Evolutionary conservation across 1,284 basidiomycete species (phyloP).

Genomic region (Cystobasidiaceae sp.): DNA sequence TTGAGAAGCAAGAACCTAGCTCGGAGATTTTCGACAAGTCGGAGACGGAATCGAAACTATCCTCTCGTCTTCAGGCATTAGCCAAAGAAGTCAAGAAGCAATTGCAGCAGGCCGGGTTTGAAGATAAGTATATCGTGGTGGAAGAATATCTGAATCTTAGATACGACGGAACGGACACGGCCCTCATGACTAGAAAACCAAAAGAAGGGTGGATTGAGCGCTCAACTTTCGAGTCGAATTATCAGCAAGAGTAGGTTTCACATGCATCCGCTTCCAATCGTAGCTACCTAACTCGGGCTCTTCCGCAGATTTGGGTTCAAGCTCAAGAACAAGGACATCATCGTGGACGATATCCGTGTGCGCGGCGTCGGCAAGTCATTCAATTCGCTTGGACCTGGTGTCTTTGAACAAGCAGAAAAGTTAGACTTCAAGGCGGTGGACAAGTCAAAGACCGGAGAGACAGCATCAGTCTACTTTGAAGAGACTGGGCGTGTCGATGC

Average conservation of each 20-base stretch:
- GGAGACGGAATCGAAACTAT: slow-evolving; percentile 55
- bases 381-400: slow-evolving; percentile 70
- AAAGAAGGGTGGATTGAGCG: slow-evolving; percentile 62
- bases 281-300: slow-evolving; percentile 65
- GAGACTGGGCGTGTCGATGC: slow-evolving; percentile 67
- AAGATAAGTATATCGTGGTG: slow-evolving; percentile 59
- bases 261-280: slow-evolving; percentile 45
- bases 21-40: slow-evolving; percentile 33
- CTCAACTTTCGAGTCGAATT: slow-evolving; percentile 59
- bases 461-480: slow-evolving; percentile 65
- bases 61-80: slow-evolving; percentile 63
- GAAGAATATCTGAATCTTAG: slow-evolving; percentile 70
- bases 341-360: slow-evolving; percentile 89
- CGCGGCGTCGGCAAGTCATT: slow-evolving; percentile 76
- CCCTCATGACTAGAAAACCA: slow-evolving; percentile 73
- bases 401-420: slow-evolving; percentile 59
- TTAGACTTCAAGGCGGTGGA: slow-evolving; percentile 29
- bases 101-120: slow-evolving; percentile 73
- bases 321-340: slow-evolving; percentile 63
- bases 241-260: slow-evolving; percentile 43
- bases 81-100: slow-evolving; percentile 61
- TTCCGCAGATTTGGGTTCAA: slow-evolving; percentile 80
- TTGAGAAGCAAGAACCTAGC: slow-evolving; percentile 36
- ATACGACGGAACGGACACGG: slow-evolving; percentile 67
- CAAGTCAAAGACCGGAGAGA: slow-evolving; percentile 14